Evolutionary conservation across 2,329 filamentous ascomycete genomes (phyloP).

Genomic region (Lasiodiplodia citricola): DNA sequence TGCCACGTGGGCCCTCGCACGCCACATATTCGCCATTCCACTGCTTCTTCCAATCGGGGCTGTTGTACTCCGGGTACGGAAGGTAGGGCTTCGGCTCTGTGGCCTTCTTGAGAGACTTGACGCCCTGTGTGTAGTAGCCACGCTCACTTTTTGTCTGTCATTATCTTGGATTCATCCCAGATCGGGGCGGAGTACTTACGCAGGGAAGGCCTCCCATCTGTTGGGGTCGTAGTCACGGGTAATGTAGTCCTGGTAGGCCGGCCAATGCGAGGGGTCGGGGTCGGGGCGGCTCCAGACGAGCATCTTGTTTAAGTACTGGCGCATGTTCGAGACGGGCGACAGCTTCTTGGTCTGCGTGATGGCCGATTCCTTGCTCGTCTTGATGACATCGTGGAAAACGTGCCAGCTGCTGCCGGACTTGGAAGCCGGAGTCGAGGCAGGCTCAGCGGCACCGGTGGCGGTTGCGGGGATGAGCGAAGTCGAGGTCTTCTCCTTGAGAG

Average conservation of each 20-base stretch:
- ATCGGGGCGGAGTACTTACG: conserved; percentile 33
- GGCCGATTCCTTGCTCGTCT: conserved; percentile 8
- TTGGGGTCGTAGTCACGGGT: conserved; percentile 54
- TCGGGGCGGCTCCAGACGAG: conserved; percentile 47
- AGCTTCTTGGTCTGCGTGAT: conserved; percentile 23
- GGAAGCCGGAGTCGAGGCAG: neutral
- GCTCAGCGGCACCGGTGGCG: conserved; percentile 4
- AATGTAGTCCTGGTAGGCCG: conserved; percentile 50
- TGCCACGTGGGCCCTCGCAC: conserved; percentile 66
- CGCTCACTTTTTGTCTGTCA: conserved; percentile 3
- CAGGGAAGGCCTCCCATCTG: conserved; percentile 53
- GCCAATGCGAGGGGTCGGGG: conserved; percentile 47
- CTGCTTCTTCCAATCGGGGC: conserved; percentile 61
- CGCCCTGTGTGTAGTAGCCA: conserved; percentile 14
- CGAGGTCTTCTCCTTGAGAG: conserved; percentile 9
- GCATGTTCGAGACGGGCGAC: conserved; percentile 32
- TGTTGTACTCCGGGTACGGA: conserved; percentile 75
- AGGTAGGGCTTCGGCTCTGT: conserved; percentile 63
- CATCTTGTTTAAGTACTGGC: conserved; percentile 48
- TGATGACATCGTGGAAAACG: conserved; percentile 23
- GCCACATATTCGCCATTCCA: conserved; percentile 65
- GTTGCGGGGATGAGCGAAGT: conserved; percentile 17
- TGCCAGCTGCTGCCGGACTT: conserved; percentile 23
- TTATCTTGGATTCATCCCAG: neutral
- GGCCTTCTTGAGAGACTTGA: conserved; percentile 27